Conservation (phyloP, 2,329 filamentous ascomycete species). For the Colletotrichum theobromicola region DNA sequence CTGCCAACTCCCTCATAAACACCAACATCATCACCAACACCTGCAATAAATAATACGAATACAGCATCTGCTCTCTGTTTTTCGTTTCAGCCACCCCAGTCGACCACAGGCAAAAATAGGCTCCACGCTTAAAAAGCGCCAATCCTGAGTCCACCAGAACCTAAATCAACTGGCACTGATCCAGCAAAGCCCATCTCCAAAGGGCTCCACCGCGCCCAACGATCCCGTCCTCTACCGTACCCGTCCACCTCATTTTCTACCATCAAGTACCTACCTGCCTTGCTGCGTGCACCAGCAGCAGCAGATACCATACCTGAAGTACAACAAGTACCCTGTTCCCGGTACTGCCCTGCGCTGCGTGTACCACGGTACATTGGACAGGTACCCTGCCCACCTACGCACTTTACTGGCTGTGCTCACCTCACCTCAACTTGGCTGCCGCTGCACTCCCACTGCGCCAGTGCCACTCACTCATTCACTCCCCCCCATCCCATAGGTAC, state of each 20-base stretch:
- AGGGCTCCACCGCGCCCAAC: conserved; percentile 20
- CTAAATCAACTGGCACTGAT: conserved; percentile 23
- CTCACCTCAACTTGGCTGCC: not conserved
- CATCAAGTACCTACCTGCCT: not conserved
- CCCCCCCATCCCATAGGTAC: not conserved
- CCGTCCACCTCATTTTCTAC: not conserved
- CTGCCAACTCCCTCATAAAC: not conserved
- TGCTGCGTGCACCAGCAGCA: not conserved
- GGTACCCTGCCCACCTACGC: not conserved
- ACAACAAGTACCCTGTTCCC: not conserved
- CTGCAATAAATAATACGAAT: not conserved
- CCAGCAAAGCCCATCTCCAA: conserved; percentile 20
- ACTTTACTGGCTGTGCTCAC: not conserved
- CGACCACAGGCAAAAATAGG: conserved; percentile 22
- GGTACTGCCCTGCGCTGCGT: not conserved
- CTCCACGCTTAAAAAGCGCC: conserved; percentile 23
- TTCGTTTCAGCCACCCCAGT: conserved; percentile 23
- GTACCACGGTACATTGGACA: not conserved
- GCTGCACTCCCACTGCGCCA: not conserved
- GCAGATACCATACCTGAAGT: not conserved
- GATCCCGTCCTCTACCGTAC: conserved; percentile 17
- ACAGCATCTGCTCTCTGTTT: conserved; percentile 1
- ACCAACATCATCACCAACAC: not conserved
- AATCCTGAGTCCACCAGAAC: conserved; percentile 23
- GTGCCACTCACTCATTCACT: not conserved